Base-by-base conservation (phyloP, 2,329 filamentous ascomycete species). In the Penicillium griseofulvum region DNA sequence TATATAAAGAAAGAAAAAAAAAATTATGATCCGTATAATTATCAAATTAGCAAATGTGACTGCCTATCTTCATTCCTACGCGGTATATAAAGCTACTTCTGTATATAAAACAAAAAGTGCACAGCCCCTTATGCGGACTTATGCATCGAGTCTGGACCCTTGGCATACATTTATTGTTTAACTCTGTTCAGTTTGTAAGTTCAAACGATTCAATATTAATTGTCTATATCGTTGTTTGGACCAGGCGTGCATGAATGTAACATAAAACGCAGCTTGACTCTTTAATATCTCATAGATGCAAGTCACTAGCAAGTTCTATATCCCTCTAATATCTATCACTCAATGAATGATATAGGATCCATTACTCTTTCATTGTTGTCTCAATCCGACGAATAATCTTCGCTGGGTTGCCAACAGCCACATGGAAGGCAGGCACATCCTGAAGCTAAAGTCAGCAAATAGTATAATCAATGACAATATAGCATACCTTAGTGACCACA, bases 401-500 rank as follows among this genome's bases (percentile, higher is more conserved):
- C 9, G 73, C 74, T 29, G 74, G 74, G 49, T 77, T 77, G 6
- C 75, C 75, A 17, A 69, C 70, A 43, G 65, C 75, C 22, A 77
- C 65, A 60, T 76, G 73, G 54, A 74, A 77, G 19, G 74, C 60
- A 19, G 74, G 75, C 24, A 76, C 67, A 67, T 76, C 71, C 74
- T 44, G 36, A 16, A 36, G 9, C 17, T 17, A 42, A 14, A 38
- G 33, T 55, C 28, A 55, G 41, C 7, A 34, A 6, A 22, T 19
- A 12, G 9, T 10, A 39, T 28, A 39, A 44, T 24, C 45, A 24
- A 24, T 4, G 28, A 14, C 26, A 14, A 24, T n/a, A 17, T 7
- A 33, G 49, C 43, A 45, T 61, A 80, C 80, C 76, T 87, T 94
- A 2, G 89, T 94, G 24, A 96, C 90, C 4, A 95, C 89, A 68